Percentiles rank a stretch among this genome's conserved stretches.
phyloP scores from a whole-genome alignment of 768 basidiomycete genomes.

The Tulasnella sp. region DNA sequence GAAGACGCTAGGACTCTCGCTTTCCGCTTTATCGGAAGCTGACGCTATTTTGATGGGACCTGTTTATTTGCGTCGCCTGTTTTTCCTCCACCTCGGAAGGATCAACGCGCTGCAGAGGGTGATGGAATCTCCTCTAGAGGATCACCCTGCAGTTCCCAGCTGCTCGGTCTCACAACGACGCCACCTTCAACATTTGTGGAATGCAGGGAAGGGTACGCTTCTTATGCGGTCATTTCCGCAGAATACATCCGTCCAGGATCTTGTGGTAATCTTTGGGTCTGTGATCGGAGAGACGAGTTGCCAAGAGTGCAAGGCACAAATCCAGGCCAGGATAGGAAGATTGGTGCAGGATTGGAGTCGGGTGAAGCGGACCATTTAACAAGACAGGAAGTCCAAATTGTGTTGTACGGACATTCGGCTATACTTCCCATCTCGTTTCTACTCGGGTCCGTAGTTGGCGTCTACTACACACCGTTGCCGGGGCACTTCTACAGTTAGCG shows the following conservation, averaged over 20 bases:
- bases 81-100: conserved; percentile 79
- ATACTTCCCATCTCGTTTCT: conserved; percentile 1
- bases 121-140: conserved; percentile 37
- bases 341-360: conserved; percentile 3
- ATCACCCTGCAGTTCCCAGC: not conserved
- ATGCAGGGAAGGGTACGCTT: not conserved
- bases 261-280: not conserved
- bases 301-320: not conserved
- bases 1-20: conserved; percentile 66
- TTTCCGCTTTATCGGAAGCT: conserved; percentile 65
- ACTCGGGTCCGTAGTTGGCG: not conserved
- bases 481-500: not conserved
- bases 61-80: conserved; percentile 71
- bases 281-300: not conserved
- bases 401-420: not conserved
- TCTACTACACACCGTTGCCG: not conserved
- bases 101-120: conserved; percentile 75
- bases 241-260: not conserved
- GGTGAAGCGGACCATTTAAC: conserved; percentile 5
- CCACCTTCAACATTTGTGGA: not conserved
- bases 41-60: conserved; percentile 67
- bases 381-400: not conserved
- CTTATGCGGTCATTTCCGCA: not conserved
- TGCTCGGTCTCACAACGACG: not conserved
- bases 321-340: not conserved